phyloP scores from a whole-genome alignment of 164 flowering plant genomes.

The Nymphaea thermarum region DNA sequence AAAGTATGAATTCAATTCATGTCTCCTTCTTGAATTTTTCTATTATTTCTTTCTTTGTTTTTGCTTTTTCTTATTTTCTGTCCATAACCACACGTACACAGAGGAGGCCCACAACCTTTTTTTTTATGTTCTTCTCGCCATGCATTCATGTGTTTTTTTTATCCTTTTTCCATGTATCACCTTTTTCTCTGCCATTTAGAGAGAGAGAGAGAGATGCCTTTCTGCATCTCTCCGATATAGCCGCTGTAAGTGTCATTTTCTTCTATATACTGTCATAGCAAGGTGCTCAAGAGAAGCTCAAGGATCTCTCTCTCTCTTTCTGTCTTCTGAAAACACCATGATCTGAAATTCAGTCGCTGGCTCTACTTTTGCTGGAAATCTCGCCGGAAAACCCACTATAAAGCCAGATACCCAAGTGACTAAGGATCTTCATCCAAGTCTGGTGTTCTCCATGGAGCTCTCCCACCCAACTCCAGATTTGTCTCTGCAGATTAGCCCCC shows the following conservation, averaged over 20 bases:
- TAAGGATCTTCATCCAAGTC: neutral
- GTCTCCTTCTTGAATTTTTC: constrained; percentile 6
- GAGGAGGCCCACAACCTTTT: constrained; percentile 3
- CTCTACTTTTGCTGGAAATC: constrained; percentile 9
- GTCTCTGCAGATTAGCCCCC: constrained; percentile 88
- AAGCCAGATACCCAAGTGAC: constrained; percentile 2
- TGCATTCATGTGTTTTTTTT: constrained; percentile 8
- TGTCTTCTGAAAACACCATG: constrained; percentile 42
- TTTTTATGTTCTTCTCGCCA: neutral
- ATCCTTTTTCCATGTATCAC: constrained; percentile 13
- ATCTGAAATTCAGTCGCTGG: constrained; percentile 20
- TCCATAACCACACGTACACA: constrained; percentile 1
- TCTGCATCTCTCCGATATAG: neutral
- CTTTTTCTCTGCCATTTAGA: constrained; percentile 1
- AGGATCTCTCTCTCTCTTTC: constrained; percentile 53
- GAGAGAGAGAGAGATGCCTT: neutral
- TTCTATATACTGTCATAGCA: constrained; percentile 65
- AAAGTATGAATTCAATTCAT: neutral
- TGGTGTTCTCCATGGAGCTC: constrained; percentile 48
- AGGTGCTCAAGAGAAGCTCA: neutral
- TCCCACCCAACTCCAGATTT: constrained; percentile 93
- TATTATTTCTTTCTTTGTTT: constrained; percentile 6
- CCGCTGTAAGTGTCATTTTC: constrained; percentile 75
- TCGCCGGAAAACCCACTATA: constrained; percentile 6
- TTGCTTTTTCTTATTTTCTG: constrained; percentile 3